Evolutionary conservation across 2,329 filamentous ascomycete species (phyloP).

Genomic region (Achaetomium macrosporum): DNA sequence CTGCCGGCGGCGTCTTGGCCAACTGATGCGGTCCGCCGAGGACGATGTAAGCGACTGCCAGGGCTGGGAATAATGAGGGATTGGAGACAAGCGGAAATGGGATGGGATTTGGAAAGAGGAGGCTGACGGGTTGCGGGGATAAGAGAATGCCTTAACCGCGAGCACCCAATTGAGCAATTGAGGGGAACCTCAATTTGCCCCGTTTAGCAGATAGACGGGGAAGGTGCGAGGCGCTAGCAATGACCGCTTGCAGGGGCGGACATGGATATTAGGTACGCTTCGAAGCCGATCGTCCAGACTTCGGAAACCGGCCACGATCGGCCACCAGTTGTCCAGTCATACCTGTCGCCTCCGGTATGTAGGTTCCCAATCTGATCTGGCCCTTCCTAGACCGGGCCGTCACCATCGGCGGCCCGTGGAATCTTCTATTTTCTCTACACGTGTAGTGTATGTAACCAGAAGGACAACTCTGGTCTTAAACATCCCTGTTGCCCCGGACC

Average conservation of each 20-base stretch:
- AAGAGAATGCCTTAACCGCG: slow-evolving; percentile 6
- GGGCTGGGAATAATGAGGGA: slow-evolving; percentile 15
- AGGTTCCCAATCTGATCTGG: too few species aligned
- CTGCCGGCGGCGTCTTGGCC: background rate
- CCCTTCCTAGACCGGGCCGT: too few species aligned
- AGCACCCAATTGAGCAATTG: background rate
- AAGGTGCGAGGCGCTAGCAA: slow-evolving; percentile 1
- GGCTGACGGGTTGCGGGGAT: slow-evolving; percentile 5
- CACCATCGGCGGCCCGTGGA: too few species aligned
- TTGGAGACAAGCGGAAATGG: slow-evolving; percentile 12
- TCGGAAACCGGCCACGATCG: too few species aligned
- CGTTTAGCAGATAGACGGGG: slow-evolving; percentile 5
- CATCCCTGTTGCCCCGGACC: too few species aligned
- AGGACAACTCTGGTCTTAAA: too few species aligned
- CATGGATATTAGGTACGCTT: too few species aligned
- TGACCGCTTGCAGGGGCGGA: background rate
- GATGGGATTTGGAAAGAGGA: slow-evolving; percentile 1
- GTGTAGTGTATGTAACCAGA: too few species aligned
- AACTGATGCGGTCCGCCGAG: background rate
- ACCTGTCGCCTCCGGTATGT: too few species aligned
- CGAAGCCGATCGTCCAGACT: too few species aligned
- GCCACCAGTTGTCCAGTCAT: too few species aligned
- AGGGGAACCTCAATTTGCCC: background rate
- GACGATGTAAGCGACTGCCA: slow-evolving; percentile 20
- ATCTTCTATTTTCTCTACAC: too few species aligned